These are phyloP conservation scores for Populus pruinosa DNA, from an alignment of 345 rosid genomes.

Conservation along the genomic window DNA sequence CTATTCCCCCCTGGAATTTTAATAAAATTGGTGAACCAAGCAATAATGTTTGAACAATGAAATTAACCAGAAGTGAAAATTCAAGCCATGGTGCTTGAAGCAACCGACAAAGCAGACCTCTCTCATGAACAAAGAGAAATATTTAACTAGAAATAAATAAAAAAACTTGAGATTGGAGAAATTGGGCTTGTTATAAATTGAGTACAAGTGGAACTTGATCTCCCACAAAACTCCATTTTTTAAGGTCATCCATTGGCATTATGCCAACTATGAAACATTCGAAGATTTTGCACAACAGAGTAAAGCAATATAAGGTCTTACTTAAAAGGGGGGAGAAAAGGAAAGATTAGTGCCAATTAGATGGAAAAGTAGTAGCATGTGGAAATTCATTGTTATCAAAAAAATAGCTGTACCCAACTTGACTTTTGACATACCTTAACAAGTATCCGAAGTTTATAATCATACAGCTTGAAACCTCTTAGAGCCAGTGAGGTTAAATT, in stretches of 20 bases:
- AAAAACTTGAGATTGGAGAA: background rate
- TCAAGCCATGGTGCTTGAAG: background rate
- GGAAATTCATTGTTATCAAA: background rate
- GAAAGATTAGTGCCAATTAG: too few species aligned
- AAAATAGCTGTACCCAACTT: background rate
- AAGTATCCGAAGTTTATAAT: slow-evolving; percentile 54
- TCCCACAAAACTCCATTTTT: background rate
- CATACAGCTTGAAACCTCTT: slow-evolving; percentile 76
- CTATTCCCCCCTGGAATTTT: background rate
- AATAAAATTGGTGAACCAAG: background rate
- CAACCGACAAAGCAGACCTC: background rate
- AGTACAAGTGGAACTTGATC: background rate
- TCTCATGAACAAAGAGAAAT: background rate
- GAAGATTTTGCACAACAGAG: background rate
- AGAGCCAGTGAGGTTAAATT: slow-evolving; percentile 69
- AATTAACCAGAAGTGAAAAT: background rate
- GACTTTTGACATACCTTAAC: slow-evolving; percentile 46
- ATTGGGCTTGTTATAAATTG: background rate
- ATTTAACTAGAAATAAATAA: background rate
- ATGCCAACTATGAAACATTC: background rate
- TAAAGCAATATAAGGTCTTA: background rate
- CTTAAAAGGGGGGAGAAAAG: background rate
- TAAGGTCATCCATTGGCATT: background rate
- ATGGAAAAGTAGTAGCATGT: background rate
- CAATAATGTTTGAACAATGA: background rate